A percentile compares a stretch with the other conserved stretches of the same genome.
phyloP scores from a whole-genome alignment of 1,284 basidiomycete genomes.

The Rhodotorula glutinis region DNA sequence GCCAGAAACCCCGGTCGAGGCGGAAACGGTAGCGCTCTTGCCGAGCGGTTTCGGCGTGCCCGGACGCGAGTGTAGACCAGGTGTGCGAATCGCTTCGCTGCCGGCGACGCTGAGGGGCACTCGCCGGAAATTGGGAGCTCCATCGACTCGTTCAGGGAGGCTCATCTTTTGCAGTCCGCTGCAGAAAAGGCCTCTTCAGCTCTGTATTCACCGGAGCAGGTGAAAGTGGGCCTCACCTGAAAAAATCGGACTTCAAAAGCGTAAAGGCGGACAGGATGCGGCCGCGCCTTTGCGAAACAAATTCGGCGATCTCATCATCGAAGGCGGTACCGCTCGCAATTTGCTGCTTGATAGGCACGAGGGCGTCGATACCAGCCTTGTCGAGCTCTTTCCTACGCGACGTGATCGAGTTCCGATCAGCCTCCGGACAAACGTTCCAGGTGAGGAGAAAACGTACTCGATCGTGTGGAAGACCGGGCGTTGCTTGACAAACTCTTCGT shows the following conservation, averaged over 20 bases:
- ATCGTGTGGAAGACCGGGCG: slow-evolving; percentile 93
- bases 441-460: slow-evolving; percentile 49
- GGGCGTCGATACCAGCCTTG: slow-evolving; percentile 69
- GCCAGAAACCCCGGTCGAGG: not conserved
- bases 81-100: slow-evolving; percentile 2
- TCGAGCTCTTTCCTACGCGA: slow-evolving; percentile 68
- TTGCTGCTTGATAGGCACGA: slow-evolving; percentile 77
- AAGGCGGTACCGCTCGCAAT: slow-evolving; percentile 7
- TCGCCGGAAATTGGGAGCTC: slow-evolving; percentile 85
- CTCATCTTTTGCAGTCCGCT: slow-evolving; percentile 80
- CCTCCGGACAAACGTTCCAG: too few relatives aligned
- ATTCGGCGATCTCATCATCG: slow-evolving; percentile 79
- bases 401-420: too few relatives aligned
- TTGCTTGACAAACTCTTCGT: slow-evolving; percentile 63
- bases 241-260: slow-evolving; percentile 75
- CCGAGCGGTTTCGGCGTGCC: not conserved
- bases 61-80: slow-evolving; percentile 4
- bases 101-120: slow-evolving; percentile 59
- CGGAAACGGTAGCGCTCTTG: slow-evolving; percentile 2
- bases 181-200: not conserved
- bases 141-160: slow-evolving; percentile 88
- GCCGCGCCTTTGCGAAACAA: slow-evolving; percentile 81
- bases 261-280: slow-evolving; percentile 85
- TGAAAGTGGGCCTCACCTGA: too few relatives aligned
- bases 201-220: too few relatives aligned